Evolutionary conservation across 2,329 filamentous ascomycete species (phyloP), one percentile per base, ranked within the genome.

Genomic region (Colletotrichum agaves): DNA sequence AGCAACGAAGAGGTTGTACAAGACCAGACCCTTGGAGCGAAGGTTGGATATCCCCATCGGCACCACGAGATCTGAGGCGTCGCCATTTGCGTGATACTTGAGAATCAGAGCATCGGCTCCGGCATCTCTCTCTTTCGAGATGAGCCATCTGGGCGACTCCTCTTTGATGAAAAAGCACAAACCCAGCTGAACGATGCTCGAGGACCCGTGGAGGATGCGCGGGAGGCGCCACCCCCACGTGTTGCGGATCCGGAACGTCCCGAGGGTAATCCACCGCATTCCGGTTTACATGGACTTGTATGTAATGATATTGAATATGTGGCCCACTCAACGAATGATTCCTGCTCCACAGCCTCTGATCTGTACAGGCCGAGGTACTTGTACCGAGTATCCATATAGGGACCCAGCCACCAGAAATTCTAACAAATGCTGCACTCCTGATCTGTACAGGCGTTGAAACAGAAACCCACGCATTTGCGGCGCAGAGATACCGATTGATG

Each of bases 51-150:
- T 67, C 41, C 67, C 67, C 23, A 69, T 21, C 52, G 83, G 80
- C 17, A 89, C 85, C 13, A 89, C 81, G 8, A 82, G 75, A 0
- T 84, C 86, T 37, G 80, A 75, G 3, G 73, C 72, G 65, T 85
- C 78, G 2, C 84, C 86, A 71, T 87, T 85, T 12, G 84, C 84
- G 69, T 86, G 83, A 71, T 84, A 85, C 64, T 78, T 79, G 55
- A 74, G 47, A 5, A 79, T 71, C 15, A 78, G 46, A 0, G 66
- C 71, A 6, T 73, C 74, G 0, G 78, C 78, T 39, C 79, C 77
- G n/a, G 77, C 75, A 5, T 70, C 68, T 4, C 74, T 71, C 39
- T 78, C 77, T 10, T 71, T 70, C 15, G 74, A 72, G 33, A 79
- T 63, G 10, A 78, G 76, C 67, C 71, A 79, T 55, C 78, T 74